Base-by-base conservation (phyloP, 768 basidiomycete species). In the Cyathus striatus region DNA sequence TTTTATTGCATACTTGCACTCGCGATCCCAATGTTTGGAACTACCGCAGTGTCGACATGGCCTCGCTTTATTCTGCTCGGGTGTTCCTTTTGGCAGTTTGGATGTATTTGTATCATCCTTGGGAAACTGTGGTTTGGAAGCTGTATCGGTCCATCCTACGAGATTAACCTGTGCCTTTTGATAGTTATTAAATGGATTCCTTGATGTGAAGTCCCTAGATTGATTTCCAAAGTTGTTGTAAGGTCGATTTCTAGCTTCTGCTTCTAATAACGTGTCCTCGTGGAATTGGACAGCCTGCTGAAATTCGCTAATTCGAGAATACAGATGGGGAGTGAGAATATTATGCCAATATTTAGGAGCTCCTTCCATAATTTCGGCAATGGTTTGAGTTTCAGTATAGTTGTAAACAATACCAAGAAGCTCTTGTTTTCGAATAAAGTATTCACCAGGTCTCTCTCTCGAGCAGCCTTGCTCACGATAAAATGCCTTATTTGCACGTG, bases 361-460 rank as follows among this genome's bases (percentile, higher is more conserved):
- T 2, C 59, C 58, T 10, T 55, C 54, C 64, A 66, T 65, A 13
- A 68, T 52, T 38, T 66, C 59, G 14, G 51, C 46, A 14, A 68
- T 68, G 2, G 63, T n/a, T 38, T 66, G 63, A 1, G 55, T 48
- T 30, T 66, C 61, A 3, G 12, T 42, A 20, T 43, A 43, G 3
- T 42, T 18, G 4, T 38, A 51, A 14, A 37, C 36, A 2, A 48
- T 13, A 1, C 50, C 37, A 4, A 54, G 26, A 0, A 64, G 44
- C 17, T 59, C 58, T 1, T 41, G 21, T 37, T 68, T 68, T 1
- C 63, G 49, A 34, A 65, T 63, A 47, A 49, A 62, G 40, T 64
- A 68, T n/a, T 65, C 54, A 40, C 63, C 64, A 0, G 66, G 65
- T 1, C 49, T 57, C 36, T 68, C 66, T 3, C 35, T 34, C 0